Percentiles rank a stretch among this genome's conserved stretches.
These are phyloP conservation scores for Aspergillus panamensis DNA, from an alignment of 495 filamentous ascomycete species.

Conservation along the genomic window DNA sequence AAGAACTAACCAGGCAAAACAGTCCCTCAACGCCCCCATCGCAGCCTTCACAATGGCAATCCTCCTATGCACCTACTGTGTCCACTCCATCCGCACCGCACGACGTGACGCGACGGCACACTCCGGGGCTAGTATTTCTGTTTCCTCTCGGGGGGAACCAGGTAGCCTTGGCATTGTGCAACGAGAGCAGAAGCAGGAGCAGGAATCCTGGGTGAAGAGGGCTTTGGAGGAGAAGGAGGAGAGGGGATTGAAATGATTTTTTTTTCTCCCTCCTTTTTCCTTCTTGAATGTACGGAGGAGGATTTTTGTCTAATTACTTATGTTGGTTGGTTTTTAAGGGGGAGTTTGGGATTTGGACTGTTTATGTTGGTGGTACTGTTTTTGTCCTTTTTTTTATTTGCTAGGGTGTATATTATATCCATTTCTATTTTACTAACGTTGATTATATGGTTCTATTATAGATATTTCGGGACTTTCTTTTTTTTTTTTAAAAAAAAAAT, in stretches of 20 bases:
- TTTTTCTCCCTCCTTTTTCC: neutral
- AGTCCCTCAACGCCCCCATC: slow-evolving; percentile 48
- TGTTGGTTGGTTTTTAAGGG: neutral
- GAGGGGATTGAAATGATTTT: slow-evolving; percentile 3
- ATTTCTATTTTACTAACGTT: too few relatives aligned
- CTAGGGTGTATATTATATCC: too few relatives aligned
- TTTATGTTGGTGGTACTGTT: too few relatives aligned
- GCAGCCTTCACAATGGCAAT: slow-evolving; percentile 50
- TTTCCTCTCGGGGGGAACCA: too few relatives aligned
- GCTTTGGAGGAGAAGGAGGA: slow-evolving; percentile 34
- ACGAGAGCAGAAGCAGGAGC: slow-evolving; percentile 6
- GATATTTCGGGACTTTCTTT: too few relatives aligned
- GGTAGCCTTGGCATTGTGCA: too few relatives aligned
- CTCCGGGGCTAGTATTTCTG: neutral
- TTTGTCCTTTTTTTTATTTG: too few relatives aligned
- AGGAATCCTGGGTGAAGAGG: slow-evolving; percentile 36
- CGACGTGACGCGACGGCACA: slow-evolving; percentile 29
- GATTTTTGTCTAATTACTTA: too few relatives aligned
- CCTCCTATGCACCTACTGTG: slow-evolving; percentile 46
- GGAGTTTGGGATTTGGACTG: too few relatives aligned
- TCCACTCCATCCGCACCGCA: slow-evolving; percentile 48
- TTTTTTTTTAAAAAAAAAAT: too few relatives aligned
- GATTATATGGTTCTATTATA: too few relatives aligned
- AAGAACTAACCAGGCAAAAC: slow-evolving; percentile 7
- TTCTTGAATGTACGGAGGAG: neutral